Evolutionary conservation across 192 early-diverging fungal species (phyloP), one percentile per base, ranked within the genome.

Genomic region (Jimgerdemannia lactiflua): DNA sequence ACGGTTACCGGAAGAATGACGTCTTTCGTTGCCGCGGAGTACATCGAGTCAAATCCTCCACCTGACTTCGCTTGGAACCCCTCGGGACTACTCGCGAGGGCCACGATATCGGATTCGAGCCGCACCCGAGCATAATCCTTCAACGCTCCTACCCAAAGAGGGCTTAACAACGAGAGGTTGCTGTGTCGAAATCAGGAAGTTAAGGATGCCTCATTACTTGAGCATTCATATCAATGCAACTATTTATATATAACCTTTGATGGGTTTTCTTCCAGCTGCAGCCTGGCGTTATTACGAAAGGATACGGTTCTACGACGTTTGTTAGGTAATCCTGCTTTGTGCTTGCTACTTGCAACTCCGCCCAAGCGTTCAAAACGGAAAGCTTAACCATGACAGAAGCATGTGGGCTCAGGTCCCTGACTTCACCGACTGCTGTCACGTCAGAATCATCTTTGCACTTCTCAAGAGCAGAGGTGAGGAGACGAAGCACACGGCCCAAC

Each of bases 321-420:
- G 76, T 76, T 71, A 94, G 73, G 42, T 92, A 93, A 14, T 82
- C 75, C 64, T 89, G 90, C 65, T 86, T 88, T 11, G 85, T 80
- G 67, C 86, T 89, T 6, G 94, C 88, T 7, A 88, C 84, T 74
- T 92, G 89, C 11, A 96, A 77, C 70, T 91, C 89, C 6, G 95
- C 94, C 94, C 94, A 96, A 14, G 94, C 91, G 44, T 89, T 90
- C 6, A 95, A 76, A 0, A 94, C 88, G 3, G 95, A 89, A 42
- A 95, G 79, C 67, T 88, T 86, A 68, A 96, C 83, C 89, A 96
- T 92, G 11, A 92, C 83, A 2, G 90, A 89, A 4, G 93, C 95
- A 79, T 95, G 92, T n/a, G 90, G 90, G 69, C 87, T 93, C 59
- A 88, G 69, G 67, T 87, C 85, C 41, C 85, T 86, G 10, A 87